phyloP scores from a whole-genome alignment of 2,329 filamentous ascomycete genomes.

The Exophiala sideris region DNA sequence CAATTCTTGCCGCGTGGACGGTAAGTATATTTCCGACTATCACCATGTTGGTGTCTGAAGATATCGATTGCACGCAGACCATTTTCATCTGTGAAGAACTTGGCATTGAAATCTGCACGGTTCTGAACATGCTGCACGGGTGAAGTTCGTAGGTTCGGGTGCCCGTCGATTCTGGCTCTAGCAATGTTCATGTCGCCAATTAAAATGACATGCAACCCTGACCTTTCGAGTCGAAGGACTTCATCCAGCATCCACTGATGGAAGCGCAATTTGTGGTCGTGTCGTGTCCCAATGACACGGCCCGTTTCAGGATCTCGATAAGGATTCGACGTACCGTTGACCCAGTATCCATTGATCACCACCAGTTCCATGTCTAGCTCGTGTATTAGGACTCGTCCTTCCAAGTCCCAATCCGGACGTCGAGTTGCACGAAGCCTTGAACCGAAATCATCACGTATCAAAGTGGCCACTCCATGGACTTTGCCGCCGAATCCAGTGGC shows the following conservation, averaged over 20 bases:
- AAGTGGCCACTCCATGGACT: slow-evolving; percentile 52
- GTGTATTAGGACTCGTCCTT: slow-evolving; percentile 50
- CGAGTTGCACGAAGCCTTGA: slow-evolving; percentile 34
- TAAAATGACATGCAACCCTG: slow-evolving; percentile 46
- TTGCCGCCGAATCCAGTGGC: slow-evolving; percentile 50
- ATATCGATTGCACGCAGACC: slow-evolving; percentile 44
- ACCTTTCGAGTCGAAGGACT: slow-evolving; percentile 39
- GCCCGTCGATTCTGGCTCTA: slow-evolving; percentile 41
- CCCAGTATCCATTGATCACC: slow-evolving; percentile 53
- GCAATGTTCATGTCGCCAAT: slow-evolving; percentile 55
- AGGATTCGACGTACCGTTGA: slow-evolving; percentile 48
- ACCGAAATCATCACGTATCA: slow-evolving; percentile 46
- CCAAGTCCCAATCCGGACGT: slow-evolving; percentile 49
- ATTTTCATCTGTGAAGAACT: slow-evolving; percentile 41
- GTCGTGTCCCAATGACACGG: slow-evolving; percentile 43
- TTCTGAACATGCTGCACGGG: slow-evolving; percentile 50
- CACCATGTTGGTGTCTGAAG: slow-evolving; percentile 46
- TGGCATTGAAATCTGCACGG: slow-evolving; percentile 49
- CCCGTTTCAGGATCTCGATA: slow-evolving; percentile 43
- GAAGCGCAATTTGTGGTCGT: slow-evolving; percentile 51
- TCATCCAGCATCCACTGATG: slow-evolving; percentile 47
- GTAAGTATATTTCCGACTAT: slow-evolving; percentile 49
- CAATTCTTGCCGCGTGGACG: slow-evolving; percentile 44
- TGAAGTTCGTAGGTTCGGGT: slow-evolving; percentile 45
- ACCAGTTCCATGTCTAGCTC: slow-evolving; percentile 16